Base-by-base conservation (phyloP, 345 rosid species). In the Salix exigua region DNA sequence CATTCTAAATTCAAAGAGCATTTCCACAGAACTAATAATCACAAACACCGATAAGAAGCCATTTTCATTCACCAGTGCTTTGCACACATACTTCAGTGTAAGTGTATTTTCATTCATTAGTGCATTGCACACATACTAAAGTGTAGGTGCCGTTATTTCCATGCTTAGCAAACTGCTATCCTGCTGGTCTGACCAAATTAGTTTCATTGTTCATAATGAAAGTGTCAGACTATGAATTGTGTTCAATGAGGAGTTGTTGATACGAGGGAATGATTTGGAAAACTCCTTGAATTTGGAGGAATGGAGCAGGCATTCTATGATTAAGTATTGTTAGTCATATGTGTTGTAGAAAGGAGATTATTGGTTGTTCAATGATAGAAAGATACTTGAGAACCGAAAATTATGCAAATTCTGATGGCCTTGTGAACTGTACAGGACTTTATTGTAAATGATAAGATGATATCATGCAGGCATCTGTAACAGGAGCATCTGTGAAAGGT, bases 31-130 rank as follows among this genome's bases (percentile, higher is more conserved):
- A 81, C 88, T 95, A 53, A 84, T 78, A 28, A 74, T 95, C 68
- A 88, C 86, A 72, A 93, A 95, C 83, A 93, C 89, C 25, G 97
- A 93, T 88, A 80, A 73, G 21, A 88, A 89, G 88, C 85, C 96
- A 19, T 95, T 95, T 85, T 87, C 97, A 17, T 95, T 95, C 82
- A 90, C 23, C 71, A 83, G 87, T 14, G 99, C 97, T 35, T 77
- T 95, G 82, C 99, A 95, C 79, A 88, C 99, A 38, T 95, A 95
- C 85, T 95, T 95, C 83, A 78, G 90, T 53, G 97, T 93, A 84
- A 63, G 93, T 80, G 37, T 33, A 17, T 95, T 95, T 85, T 87
- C 97, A 17, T 93, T 93, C 82, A 90, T 16, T 73, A 83, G 87
- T 14, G 97, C 97, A 31, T 77, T 95, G 82, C 99, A 95, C 79